phyloP scores from a whole-genome alignment of 495 filamentous ascomycete genomes.

The Lepidopterella palustris region DNA sequence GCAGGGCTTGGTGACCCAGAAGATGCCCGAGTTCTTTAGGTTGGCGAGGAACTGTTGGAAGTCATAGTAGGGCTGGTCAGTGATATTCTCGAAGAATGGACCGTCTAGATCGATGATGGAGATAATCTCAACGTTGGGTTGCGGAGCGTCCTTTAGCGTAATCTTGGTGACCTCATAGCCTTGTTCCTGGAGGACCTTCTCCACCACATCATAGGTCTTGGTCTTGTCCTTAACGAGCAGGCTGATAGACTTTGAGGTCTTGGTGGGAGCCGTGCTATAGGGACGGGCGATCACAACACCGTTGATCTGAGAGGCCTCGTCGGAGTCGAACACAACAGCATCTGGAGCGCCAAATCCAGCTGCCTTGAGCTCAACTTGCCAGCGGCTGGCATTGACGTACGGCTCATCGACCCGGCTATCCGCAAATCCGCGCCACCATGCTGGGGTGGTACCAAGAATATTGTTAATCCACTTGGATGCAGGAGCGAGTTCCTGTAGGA shows the following conservation, averaged over 20 bases:
- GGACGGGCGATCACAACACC: background rate
- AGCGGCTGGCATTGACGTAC: background rate
- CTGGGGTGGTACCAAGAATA: background rate
- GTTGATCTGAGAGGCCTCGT: background rate
- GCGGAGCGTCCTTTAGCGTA: background rate
- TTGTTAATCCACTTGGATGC: background rate
- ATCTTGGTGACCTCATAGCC: background rate
- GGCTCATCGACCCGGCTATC: background rate
- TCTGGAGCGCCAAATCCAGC: background rate
- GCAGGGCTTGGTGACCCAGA: background rate
- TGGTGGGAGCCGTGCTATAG: background rate
- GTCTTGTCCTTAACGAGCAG: background rate
- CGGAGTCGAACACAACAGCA: background rate
- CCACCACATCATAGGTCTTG: background rate
- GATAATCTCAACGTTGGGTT: background rate
- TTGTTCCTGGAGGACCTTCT: background rate
- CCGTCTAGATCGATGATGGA: background rate
- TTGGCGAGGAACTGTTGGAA: background rate
- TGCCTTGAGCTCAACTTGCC: background rate
- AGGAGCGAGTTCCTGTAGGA: background rate
- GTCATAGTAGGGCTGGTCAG: background rate
- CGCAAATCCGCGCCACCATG: background rate
- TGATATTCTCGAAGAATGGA: background rate
- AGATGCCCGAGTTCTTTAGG: background rate
- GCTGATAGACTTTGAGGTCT: background rate